Base-by-base conservation (phyloP, 1,284 basidiomycete genomes). In the Albatrellus sp. region DNA sequence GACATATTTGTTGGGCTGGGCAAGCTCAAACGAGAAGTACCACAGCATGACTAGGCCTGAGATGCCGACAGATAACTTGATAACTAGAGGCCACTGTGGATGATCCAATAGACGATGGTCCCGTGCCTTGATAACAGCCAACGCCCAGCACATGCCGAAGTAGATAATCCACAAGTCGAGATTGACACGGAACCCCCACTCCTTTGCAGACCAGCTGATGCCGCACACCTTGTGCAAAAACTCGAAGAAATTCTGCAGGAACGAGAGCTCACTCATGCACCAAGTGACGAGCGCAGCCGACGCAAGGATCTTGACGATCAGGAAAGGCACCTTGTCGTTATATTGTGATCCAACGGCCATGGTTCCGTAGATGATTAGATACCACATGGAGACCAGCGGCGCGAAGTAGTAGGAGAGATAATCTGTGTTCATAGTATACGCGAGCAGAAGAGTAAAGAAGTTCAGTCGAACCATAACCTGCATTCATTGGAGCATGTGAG, bases 401-500 rank as follows among this genome's bases (percentile, higher is more conserved):
- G 88, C 74, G 58, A 91, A 90, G 62, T 91, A 90, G 62, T 91
- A 90, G 45, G 78, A 87, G 50, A 89, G 75, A 60, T 92, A 94
- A 63, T 90, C 73, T 48, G 87, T 90, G 65, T 91, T 79, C 89
- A 93, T 91, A 42, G 78, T 75, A 64, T 91, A 93, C 6, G 84
- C 82, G 36, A 93, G 70, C 12, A 81, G 66, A 41, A 92, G 64
- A 1, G 90, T 90, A 39, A 91, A 70, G 36, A 92, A 62, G 62
- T 93, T 93, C 47, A 92, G 66, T 7, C 90, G 78, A 46, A 91
- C 71, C 53, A 93, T 63, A 40, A 87, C 80, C 75, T 87, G 8
- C 38, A 44, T 24, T 24, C 7, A 24, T 24, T n/a, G 13, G 24
- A 16, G 12, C 13, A 35, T 37, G 9, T 24, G 43, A 29, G 8